A percentile compares a stretch with the other conserved stretches of the same genome.
These are phyloP conservation scores for Ramularia endophylla DNA, from an alignment of 2,329 filamentous ascomycete genomes.

Conservation along the genomic window DNA sequence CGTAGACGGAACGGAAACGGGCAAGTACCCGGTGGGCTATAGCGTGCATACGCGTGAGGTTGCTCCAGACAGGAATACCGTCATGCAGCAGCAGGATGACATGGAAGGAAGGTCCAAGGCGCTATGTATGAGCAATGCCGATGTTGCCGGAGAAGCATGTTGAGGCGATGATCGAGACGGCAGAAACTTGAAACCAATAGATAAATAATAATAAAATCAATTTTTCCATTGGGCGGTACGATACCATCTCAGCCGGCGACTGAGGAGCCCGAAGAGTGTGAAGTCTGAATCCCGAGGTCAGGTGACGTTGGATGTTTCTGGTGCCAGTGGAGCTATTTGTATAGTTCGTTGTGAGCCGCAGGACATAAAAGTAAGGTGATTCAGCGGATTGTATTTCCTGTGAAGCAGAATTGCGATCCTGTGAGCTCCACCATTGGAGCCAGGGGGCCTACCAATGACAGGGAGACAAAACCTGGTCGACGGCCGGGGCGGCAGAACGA, in stretches of 20 bases:
- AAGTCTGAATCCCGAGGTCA: conserved; percentile 3
- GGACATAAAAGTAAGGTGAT: conserved; percentile 15
- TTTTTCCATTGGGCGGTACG: conserved; percentile 20
- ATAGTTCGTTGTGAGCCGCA: conserved; percentile 15
- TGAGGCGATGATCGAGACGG: conserved; percentile 7
- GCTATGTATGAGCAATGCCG: too few species aligned
- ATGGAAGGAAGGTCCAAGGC: too few species aligned
- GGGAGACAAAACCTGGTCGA: too few species aligned
- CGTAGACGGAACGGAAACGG: too few species aligned
- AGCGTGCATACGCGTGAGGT: too few species aligned
- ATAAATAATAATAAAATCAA: conserved; percentile 13
- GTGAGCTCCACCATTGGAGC: conserved; percentile 9
- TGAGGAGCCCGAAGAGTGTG: conserved; percentile 5
- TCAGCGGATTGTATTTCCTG: not conserved
- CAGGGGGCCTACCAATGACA: conserved; percentile 7
- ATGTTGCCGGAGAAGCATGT: conserved; percentile 2
- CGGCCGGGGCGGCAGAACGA: too few species aligned
- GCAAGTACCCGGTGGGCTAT: too few species aligned
- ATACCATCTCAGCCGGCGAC: conserved; percentile 4
- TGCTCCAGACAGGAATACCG: too few species aligned
- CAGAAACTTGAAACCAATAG: conserved; percentile 5
- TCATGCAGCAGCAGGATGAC: too few species aligned
- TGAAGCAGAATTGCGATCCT: conserved; percentile 10
- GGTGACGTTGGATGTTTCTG: not conserved
- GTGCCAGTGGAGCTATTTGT: conserved; percentile 11